Conservation (phyloP, 139 green algal genomes). For the Spirogloea muscicola region DNA sequence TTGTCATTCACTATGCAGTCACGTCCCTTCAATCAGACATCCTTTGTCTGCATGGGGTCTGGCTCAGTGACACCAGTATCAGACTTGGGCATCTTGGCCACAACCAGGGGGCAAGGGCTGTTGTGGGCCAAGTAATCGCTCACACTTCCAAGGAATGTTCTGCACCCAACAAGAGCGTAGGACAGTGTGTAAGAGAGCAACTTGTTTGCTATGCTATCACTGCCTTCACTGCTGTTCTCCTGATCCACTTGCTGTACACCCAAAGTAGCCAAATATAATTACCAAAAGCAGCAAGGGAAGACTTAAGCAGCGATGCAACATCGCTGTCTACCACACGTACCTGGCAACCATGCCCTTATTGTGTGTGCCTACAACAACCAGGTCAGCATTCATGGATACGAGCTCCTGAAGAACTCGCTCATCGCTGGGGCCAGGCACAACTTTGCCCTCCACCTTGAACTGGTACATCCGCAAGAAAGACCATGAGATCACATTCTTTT, state of each 20-base stretch:
- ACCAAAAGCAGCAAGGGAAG: background rate
- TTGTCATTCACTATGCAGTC: too few species aligned
- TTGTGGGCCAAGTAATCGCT: slow-evolving; percentile 35
- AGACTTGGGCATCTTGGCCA: slow-evolving; percentile 16
- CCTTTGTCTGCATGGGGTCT: too few species aligned
- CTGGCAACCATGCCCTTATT: background rate
- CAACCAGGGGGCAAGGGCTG: slow-evolving; percentile 13
- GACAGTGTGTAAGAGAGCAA: slow-evolving; percentile 1
- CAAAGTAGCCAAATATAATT: background rate
- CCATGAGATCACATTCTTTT: too few species aligned
- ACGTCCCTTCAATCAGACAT: too few species aligned
- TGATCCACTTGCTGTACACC: background rate
- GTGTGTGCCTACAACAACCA: slow-evolving; percentile 12
- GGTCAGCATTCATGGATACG: background rate
- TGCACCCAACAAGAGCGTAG: slow-evolving; percentile 13
- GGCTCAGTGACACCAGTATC: too few species aligned
- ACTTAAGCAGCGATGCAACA: background rate
- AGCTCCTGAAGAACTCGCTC: slow-evolving; percentile 14
- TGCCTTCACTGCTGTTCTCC: too few species aligned
- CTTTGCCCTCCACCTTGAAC: slow-evolving; percentile 9
- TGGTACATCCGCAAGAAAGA: slow-evolving; percentile 5
- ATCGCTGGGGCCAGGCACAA: slow-evolving; percentile 17
- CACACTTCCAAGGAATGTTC: slow-evolving; percentile 27
- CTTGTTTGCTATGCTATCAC: too few species aligned
- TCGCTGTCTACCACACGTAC: background rate